phyloP scores from a whole-genome alignment of 345 rosid genomes.

The Eucalyptus shirleyi region DNA sequence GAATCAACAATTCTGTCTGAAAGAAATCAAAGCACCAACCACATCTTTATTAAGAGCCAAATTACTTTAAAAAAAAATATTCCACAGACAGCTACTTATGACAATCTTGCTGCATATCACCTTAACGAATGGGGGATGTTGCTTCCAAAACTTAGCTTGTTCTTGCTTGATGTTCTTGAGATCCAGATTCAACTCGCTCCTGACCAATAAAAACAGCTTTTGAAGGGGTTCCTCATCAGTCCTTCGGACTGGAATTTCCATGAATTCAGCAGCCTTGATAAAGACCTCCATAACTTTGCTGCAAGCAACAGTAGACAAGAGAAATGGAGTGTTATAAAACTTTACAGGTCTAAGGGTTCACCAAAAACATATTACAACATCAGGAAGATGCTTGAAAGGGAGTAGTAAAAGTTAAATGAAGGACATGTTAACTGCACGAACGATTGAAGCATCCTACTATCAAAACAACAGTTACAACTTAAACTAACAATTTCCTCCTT shows the following conservation, averaged over 20 bases:
- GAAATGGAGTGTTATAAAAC: background rate
- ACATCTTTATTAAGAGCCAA: background rate
- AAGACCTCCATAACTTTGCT: slow-evolving; percentile 99
- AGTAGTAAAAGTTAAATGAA: background rate
- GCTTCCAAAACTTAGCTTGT: slow-evolving; percentile 99
- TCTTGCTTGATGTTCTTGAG: slow-evolving; percentile 97
- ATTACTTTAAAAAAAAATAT: background rate
- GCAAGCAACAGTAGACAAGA: slow-evolving; percentile 1
- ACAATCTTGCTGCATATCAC: slow-evolving; percentile 13
- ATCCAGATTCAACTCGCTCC: slow-evolving; percentile 96
- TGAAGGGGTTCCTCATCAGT: slow-evolving; percentile 94
- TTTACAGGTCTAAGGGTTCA: background rate
- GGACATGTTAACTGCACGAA: background rate
- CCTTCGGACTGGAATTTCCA: slow-evolving; percentile 97
- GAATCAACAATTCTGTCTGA: slow-evolving; percentile 95
- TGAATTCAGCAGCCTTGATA: slow-evolving; percentile 90
- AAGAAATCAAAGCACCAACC: background rate
- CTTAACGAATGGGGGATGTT: slow-evolving; percentile 96
- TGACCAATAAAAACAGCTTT: slow-evolving; percentile 87
- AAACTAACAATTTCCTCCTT: background rate
- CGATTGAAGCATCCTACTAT: background rate
- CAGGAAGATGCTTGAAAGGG: background rate
- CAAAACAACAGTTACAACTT: background rate
- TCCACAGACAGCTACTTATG: background rate
- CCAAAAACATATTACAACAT: background rate